These are phyloP conservation scores for Diphasiastrum complanatum DNA, from an alignment of 83 land plant species.

Conservation along the genomic window DNA sequence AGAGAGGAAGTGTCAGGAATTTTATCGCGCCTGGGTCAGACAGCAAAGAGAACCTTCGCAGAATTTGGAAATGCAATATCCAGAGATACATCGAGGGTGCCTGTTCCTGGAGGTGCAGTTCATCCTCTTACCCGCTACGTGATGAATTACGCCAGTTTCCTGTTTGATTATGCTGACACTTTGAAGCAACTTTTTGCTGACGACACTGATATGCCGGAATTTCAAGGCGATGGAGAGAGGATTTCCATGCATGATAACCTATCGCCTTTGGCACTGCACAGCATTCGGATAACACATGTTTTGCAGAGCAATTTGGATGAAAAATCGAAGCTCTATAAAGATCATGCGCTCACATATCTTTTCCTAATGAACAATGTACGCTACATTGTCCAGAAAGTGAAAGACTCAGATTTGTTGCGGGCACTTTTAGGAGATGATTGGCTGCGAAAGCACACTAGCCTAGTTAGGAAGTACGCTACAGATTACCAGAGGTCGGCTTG, in stretches of 20 bases:
- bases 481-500: neutral
- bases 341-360: neutral
- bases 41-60: neutral
- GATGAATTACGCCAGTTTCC: neutral
- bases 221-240: neutral
- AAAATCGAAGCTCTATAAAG: neutral
- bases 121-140: constrained; percentile 8
- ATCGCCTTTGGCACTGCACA: constrained; percentile 3
- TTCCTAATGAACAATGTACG: too few species aligned
- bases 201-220: neutral
- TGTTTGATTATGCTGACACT: neutral
- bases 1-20: too few species aligned
- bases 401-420: too few species aligned
- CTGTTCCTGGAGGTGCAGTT: neutral
- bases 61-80: neutral
- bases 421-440: too few species aligned
- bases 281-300: too few species aligned
- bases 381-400: too few species aligned
- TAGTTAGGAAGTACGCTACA: neutral
- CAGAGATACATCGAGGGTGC: neutral
- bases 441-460: constrained; percentile 9
- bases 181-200: neutral
- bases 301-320: neutral
- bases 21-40: too few species aligned
- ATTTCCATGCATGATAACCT: neutral